Evolutionary conservation across 192 early-diverging fungal genomes (phyloP).

Genomic region (Podila verticillata): DNA sequence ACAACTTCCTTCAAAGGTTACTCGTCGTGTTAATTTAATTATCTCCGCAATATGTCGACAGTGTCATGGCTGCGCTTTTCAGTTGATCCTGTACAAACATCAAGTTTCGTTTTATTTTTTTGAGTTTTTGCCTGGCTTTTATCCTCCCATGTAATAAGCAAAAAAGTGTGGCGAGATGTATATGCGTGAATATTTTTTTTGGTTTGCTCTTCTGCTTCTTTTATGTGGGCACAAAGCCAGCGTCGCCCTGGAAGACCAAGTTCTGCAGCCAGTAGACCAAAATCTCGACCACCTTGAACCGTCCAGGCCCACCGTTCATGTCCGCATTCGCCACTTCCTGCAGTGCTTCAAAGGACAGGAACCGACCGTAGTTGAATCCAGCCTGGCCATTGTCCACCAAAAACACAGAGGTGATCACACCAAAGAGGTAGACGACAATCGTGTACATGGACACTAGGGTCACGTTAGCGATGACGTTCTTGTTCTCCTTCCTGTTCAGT

Average conservation of each 20-base stretch:
- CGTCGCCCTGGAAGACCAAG: conserved; percentile 44
- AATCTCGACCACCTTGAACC: conserved; percentile 47
- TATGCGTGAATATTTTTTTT: no score
- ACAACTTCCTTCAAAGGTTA: no score
- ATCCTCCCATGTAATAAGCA: no score
- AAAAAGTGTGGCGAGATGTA: no score
- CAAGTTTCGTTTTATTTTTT: no score
- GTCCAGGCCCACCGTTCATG: conserved; percentile 20
- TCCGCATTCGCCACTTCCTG: conserved; percentile 13
- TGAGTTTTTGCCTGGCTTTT: no score
- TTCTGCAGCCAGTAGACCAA: conserved; percentile 49
- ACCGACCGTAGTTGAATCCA: conserved; percentile 37
- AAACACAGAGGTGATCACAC: conserved; percentile 42
- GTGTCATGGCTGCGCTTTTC: no score
- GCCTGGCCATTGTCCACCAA: conserved; percentile 33
- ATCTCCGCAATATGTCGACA: no score
- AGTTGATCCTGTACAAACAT: no score
- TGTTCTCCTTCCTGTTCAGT: conserved; percentile 32
- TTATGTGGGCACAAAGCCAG: conserved; percentile 32
- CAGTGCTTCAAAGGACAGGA: conserved; percentile 32
- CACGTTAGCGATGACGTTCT: conserved; percentile 35
- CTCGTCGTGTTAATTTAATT: no score
- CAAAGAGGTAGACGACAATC: conserved; percentile 42
- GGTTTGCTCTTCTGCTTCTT: neutral
- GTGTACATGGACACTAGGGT: conserved; percentile 46